Conservation (phyloP, 1,284 basidiomycete species). For the Ceratobasidium sp. region DNA sequence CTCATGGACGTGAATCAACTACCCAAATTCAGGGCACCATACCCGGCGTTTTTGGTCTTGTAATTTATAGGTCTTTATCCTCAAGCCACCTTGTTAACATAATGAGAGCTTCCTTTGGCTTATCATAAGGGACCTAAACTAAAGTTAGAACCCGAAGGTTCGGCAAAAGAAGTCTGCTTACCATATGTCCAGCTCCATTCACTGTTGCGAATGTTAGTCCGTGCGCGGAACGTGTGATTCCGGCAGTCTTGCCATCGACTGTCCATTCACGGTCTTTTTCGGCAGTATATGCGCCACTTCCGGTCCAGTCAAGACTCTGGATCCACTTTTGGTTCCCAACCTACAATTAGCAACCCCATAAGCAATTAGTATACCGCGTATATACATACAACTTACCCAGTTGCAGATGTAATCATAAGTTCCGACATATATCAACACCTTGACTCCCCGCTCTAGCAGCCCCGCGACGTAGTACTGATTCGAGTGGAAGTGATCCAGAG, state of each 20-base stretch:
- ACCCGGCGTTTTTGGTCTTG: too few relatives aligned
- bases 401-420: slow-evolving; percentile 60
- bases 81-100: too few relatives aligned
- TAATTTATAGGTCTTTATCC: too few relatives aligned
- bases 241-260: too few relatives aligned
- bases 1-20: too few relatives aligned
- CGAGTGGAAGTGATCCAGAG: too few relatives aligned
- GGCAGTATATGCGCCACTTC: slow-evolving; percentile 56
- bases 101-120: too few relatives aligned
- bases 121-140: too few relatives aligned
- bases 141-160: too few relatives aligned
- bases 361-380: not conserved
- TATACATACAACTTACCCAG: slow-evolving; percentile 11
- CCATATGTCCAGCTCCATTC: slow-evolving; percentile 75
- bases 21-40: too few relatives aligned
- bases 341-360: not conserved
- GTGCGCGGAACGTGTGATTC: slow-evolving; percentile 65
- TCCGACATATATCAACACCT: slow-evolving; percentile 77
- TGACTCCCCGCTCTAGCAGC: slow-evolving; percentile 70
- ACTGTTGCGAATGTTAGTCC: slow-evolving; percentile 76
- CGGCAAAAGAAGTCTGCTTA: slow-evolving; percentile 53
- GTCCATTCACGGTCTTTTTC: too few relatives aligned
- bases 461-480: slow-evolving; percentile 59
- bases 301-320: slow-evolving; percentile 60
- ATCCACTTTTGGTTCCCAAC: slow-evolving; percentile 61